Percentiles rank a stretch among this genome's conserved stretches.
Conservation (phyloP, 768 basidiomycete species). For the Exsudoporus frostii region DNA sequence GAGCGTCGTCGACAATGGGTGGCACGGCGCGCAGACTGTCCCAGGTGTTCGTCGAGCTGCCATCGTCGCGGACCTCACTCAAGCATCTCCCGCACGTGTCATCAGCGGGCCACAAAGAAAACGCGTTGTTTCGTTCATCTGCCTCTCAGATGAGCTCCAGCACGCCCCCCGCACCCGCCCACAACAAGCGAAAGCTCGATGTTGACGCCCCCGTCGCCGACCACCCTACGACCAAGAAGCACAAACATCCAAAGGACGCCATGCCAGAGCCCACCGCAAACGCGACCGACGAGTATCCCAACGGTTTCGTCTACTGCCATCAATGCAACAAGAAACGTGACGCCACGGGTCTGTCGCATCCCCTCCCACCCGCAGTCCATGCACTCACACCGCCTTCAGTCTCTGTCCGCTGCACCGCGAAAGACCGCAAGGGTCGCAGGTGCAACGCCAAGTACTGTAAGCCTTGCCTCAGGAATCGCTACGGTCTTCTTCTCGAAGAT, state of each 20-base stretch:
- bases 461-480: constrained; percentile 64
- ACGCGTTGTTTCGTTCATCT: constrained; percentile 38
- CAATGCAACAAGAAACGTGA: constrained; percentile 68
- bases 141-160: constrained; percentile 29
- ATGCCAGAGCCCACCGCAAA: constrained; percentile 16
- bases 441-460: constrained; percentile 64
- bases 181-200: constrained; percentile 53
- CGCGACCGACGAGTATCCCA: constrained; percentile 31
- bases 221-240: constrained; percentile 20
- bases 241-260: constrained; percentile 29
- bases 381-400: constrained; percentile 22
- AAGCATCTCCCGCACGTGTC: constrained; percentile 28
- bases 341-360: constrained; percentile 38
- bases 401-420: constrained; percentile 38
- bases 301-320: constrained; percentile 58
- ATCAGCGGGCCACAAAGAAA: constrained; percentile 43
- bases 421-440: constrained; percentile 33
- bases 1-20: constrained; percentile 15
- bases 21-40: constrained; percentile 33
- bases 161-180: constrained; percentile 28
- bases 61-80: constrained; percentile 30
- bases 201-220: constrained; percentile 13
- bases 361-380: not conserved
- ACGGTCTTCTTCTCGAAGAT: constrained; percentile 44
- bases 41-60: constrained; percentile 59